Evolutionary conservation across 768 basidiomycete genomes (phyloP).

Genomic region (Candolleomyces aberdarensis): DNA sequence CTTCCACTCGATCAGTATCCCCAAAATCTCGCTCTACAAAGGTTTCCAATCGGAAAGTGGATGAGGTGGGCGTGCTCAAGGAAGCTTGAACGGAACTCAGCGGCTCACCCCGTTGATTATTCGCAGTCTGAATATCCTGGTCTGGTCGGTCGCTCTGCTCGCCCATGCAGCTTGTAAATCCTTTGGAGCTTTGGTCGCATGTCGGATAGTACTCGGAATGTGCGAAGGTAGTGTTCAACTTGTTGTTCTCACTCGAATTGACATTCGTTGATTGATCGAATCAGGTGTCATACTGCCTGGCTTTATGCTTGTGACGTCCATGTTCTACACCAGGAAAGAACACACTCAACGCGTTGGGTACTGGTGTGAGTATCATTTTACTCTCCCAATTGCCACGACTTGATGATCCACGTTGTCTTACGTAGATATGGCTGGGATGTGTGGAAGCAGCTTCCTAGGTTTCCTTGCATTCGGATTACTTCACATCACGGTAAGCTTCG

Average conservation of each 20-base stretch:
- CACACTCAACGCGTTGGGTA: conserved; percentile 70
- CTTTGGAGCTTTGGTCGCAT: conserved; percentile 61
- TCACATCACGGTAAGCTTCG: conserved; percentile 44
- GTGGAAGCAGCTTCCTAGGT: background rate
- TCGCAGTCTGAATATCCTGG: conserved; percentile 56
- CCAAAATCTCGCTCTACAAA: conserved; percentile 68
- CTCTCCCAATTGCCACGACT: background rate
- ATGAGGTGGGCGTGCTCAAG: conserved; percentile 49
- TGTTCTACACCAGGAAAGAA: conserved; percentile 76
- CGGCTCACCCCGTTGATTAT: background rate
- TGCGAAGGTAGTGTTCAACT: conserved; percentile 50
- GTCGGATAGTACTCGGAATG: conserved; percentile 64
- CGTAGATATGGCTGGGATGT: conserved; percentile 3
- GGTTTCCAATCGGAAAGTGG: conserved; percentile 77
- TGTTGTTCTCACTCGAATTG: background rate
- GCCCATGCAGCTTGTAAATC: conserved; percentile 69
- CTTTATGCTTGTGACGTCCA: conserved; percentile 71
- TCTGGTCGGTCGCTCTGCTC: conserved; percentile 62
- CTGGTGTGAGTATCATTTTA: conserved; percentile 56
- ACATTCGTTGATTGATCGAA: background rate
- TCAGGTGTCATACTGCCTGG: conserved; percentile 57
- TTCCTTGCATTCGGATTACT: conserved; percentile 28
- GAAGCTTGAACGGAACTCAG: background rate
- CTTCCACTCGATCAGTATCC: conserved; percentile 39
- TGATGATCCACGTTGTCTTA: background rate